Percentiles rank a stretch among this genome's conserved stretches.
Evolutionary conservation across 108 stramenopile species (phyloP).

Genomic region (Nitzschia sp.): DNA sequence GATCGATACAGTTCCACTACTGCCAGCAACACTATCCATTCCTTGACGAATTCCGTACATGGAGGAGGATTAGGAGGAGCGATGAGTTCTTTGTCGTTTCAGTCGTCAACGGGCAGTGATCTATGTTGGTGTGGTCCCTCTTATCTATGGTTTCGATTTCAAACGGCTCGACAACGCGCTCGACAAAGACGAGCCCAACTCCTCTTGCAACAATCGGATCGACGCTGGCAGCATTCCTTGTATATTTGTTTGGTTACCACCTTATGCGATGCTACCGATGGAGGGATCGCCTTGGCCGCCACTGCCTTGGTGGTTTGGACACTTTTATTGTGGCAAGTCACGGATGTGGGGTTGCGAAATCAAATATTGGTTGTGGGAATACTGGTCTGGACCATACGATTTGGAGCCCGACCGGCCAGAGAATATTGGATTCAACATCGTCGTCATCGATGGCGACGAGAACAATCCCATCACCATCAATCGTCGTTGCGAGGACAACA

Average conservation of each 20-base stretch:
- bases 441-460: slow-evolving; percentile 1
- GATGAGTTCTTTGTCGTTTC: neutral
- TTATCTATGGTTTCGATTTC: slow-evolving; percentile 28
- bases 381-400: slow-evolving; percentile 13
- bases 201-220: slow-evolving; percentile 34
- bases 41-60: neutral
- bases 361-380: slow-evolving; percentile 8
- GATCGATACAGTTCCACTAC: neutral
- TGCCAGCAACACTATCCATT: neutral
- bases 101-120: neutral
- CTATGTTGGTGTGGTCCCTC: slow-evolving; percentile 7
- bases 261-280: slow-evolving; percentile 36
- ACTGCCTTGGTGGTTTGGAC: slow-evolving; percentile 19
- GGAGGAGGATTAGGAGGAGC: neutral
- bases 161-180: slow-evolving; percentile 32
- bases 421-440: slow-evolving; percentile 8
- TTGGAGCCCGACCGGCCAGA: slow-evolving; percentile 9
- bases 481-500: too few species aligned
- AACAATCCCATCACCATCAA: too few species aligned
- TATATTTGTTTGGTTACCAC: slow-evolving; percentile 26
- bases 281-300: slow-evolving; percentile 23
- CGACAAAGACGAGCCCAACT: slow-evolving; percentile 39
- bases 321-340: neutral
- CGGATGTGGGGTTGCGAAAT: neutral
- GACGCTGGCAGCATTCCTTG: slow-evolving; percentile 15